Evolutionary conservation across 2,329 filamentous ascomycete species (phyloP).

Genomic region (Talaromyces sp.): DNA sequence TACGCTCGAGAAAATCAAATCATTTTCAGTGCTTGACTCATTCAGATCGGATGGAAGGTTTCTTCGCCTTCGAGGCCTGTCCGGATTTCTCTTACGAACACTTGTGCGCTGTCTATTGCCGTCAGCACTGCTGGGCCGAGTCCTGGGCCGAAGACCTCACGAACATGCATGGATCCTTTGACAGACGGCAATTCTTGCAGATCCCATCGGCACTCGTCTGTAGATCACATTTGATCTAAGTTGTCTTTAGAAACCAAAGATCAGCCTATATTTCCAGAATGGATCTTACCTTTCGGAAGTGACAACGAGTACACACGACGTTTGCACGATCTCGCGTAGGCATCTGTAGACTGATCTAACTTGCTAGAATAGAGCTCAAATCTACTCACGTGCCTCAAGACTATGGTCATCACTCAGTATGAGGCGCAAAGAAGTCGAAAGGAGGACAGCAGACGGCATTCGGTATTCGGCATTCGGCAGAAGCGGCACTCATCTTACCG

Average conservation of each 20-base stretch:
- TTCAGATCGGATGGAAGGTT: background rate
- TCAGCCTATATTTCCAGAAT: background rate
- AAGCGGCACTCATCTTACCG: background rate
- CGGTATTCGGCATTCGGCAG: slow-evolving; percentile 5
- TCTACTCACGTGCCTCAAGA: background rate
- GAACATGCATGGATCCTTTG: slow-evolving; percentile 2
- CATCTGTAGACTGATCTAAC: background rate
- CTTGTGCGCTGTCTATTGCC: background rate
- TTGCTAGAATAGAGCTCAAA: background rate
- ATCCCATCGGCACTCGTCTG: slow-evolving; percentile 6
- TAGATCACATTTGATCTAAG: slow-evolving; percentile 12
- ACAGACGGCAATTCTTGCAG: slow-evolving; percentile 11
- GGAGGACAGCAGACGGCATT: background rate
- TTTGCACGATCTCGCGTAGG: slow-evolving; percentile 3
- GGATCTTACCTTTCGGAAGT: slow-evolving; percentile 8
- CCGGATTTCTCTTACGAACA: background rate
- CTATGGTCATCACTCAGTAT: background rate
- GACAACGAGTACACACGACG: slow-evolving; percentile 6
- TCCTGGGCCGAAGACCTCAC: background rate
- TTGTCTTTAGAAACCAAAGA: background rate
- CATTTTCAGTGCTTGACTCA: background rate
- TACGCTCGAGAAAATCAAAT: background rate
- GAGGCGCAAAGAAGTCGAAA: background rate
- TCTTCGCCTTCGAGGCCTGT: background rate
- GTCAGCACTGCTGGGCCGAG: background rate